These are phyloP conservation scores for Sideroxylon spinosum DNA, from an alignment of 179 eudicot genomes.

Conservation along the genomic window DNA sequence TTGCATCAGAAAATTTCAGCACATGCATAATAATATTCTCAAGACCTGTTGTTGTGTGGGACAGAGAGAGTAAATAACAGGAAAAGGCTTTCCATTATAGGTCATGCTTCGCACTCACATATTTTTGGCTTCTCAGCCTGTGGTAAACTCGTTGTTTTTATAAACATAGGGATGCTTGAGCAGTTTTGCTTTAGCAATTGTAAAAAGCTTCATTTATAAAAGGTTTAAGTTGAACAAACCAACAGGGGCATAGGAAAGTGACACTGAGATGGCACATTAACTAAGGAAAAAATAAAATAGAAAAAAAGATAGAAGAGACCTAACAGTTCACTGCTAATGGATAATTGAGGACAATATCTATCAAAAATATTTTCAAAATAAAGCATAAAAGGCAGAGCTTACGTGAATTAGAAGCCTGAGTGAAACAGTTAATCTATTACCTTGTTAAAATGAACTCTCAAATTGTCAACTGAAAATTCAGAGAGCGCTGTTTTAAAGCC, in stretches of 20 bases:
- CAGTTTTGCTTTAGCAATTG: background rate
- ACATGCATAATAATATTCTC: background rate
- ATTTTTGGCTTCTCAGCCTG: background rate
- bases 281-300: background rate
- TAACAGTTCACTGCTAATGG: background rate
- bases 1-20: background rate
- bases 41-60: background rate
- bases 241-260: background rate
- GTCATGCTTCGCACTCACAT: background rate
- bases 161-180: background rate
- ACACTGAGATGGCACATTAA: background rate
- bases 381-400: background rate
- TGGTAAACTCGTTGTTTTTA: background rate
- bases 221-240: background rate
- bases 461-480: conserved; percentile 44
- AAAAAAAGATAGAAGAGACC: background rate
- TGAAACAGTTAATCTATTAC: conserved; percentile 24
- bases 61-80: background rate
- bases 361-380: background rate
- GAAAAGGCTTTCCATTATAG: background rate
- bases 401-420: background rate
- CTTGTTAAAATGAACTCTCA: conserved; percentile 58
- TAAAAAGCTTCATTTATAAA: background rate
- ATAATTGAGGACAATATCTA: background rate
- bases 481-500: conserved; percentile 42